Conservation (phyloP, 305 asterid genomes). For the Fraxinus albicans region DNA sequence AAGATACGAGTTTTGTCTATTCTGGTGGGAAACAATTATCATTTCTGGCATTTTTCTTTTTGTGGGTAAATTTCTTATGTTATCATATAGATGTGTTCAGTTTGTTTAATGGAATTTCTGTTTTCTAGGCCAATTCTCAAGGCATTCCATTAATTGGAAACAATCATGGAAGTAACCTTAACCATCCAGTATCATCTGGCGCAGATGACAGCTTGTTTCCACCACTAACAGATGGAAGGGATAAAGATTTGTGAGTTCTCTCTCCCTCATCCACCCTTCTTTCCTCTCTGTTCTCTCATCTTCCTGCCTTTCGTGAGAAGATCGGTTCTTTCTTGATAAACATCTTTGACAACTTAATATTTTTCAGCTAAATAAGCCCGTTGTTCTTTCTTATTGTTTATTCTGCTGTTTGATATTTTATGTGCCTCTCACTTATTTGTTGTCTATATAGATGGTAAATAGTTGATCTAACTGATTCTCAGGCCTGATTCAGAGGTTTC, state of each 20-base stretch:
- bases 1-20: conserved; percentile 3
- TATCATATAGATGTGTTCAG: conserved; percentile 12
- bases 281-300: conserved; percentile 10
- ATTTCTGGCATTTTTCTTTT: conserved; percentile 10
- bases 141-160: conserved; percentile 33
- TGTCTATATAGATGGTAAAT: conserved; percentile 19
- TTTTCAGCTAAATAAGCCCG: neutral
- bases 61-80: conserved; percentile 10
- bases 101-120: conserved; percentile 22
- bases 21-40: conserved; percentile 4
- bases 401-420: conserved; percentile 12
- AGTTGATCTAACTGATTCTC: conserved; percentile 27
- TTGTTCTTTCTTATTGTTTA: conserved; percentile 12
- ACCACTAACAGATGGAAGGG: conserved; percentile 32
- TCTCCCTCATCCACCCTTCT: conserved; percentile 3
- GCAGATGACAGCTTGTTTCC: conserved; percentile 38
- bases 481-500: conserved; percentile 57
- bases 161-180: conserved; percentile 32
- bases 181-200: conserved; percentile 34
- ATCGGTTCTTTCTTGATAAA: conserved; percentile 16
- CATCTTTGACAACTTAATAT: conserved; percentile 14
- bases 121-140: conserved; percentile 49
- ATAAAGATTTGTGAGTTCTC: conserved; percentile 43
- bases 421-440: conserved; percentile 20
- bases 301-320: neutral